A percentile compares a stretch with the other conserved stretches of the same genome.
phyloP scores from a whole-genome alignment of 495 filamentous ascomycete species.

The Talaromyces wortmannii region DNA sequence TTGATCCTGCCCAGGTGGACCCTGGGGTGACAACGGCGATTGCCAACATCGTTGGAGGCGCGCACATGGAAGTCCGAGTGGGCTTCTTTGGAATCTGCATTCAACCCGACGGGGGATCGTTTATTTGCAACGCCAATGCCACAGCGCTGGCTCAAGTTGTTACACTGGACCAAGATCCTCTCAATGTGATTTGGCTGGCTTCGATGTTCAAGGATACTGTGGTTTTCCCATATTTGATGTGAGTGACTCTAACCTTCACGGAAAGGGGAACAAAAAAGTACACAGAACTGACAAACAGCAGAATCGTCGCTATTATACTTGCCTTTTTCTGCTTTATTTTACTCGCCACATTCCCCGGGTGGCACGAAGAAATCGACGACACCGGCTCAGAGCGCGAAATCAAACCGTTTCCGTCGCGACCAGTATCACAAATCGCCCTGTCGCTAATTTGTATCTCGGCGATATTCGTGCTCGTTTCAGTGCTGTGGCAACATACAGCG shows the following conservation, averaged over 20 bases:
- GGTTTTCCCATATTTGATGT: constrained; percentile 66
- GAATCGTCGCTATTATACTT: constrained; percentile 64
- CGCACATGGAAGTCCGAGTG: constrained; percentile 60
- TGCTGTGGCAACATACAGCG: constrained; percentile 79
- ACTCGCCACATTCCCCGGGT: constrained; percentile 65
- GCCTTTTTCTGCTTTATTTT: constrained; percentile 65
- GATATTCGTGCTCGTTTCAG: constrained; percentile 64
- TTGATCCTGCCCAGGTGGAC: constrained; percentile 71
- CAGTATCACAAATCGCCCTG: constrained; percentile 59
- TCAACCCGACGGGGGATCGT: constrained; percentile 54
- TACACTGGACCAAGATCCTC: constrained; percentile 58
- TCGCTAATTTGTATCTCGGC: constrained; percentile 61
- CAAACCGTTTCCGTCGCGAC: constrained; percentile 63
- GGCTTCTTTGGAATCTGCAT: constrained; percentile 69
- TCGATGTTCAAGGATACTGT: constrained; percentile 66
- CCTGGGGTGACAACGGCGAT: constrained; percentile 68
- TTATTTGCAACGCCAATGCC: constrained; percentile 62
- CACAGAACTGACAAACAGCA: constrained; percentile 12
- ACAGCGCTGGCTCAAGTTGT: constrained; percentile 57
- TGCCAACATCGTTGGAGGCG: constrained; percentile 56
- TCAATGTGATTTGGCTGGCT: constrained; percentile 67
- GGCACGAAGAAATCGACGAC: constrained; percentile 58
- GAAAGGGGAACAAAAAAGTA: background rate
- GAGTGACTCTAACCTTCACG: constrained; percentile 16
- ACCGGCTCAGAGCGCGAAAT: constrained; percentile 50